Evolutionary conservation across 345 rosid species (phyloP), one percentile per base, ranked within the genome.

Genomic region (Pseudoturritis turrita): DNA sequence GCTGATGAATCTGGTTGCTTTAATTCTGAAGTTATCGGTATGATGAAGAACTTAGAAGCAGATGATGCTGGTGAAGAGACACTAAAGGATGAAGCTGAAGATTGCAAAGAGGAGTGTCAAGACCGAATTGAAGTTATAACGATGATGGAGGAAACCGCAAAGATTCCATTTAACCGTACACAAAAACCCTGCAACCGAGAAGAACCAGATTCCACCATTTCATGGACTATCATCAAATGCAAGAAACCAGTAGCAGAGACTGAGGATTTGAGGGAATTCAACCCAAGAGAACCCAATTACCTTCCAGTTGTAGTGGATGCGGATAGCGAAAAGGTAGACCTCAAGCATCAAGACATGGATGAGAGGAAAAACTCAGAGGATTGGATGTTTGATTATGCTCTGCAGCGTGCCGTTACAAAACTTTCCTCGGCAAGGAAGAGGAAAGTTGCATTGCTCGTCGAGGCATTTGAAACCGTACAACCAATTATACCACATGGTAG

Each of bases 371-470:
- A 81, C 70, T 73, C 92, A 7, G 95, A 90, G 59, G 97, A 96
- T 71, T 92, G 98, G 99, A 96, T 92, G 99, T 68, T 92, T 41
- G 98, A 96, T 80, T 76, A 81, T 59, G 91, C 96, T 33, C 89
- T 96, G 60, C 90, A 82, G 72, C 86, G 82, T 74, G 83, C 90
- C 1, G 95, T 96, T 51, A 82, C 84, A 43, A 86, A 84, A 73
- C 93, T 96, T 50, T 92, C 87, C 29, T 83, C 96, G 10, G 92
- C 89, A 39, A 82, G 86, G 77, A 88, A 86, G 77, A 87, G 79
- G 74, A 96, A 92, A 77, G 99, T 96, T 55, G 88, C 89, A 74
- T 80, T 96, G 65, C 98, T 96, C 2, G 95, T 90, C 14, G 97
- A 90, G 81, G 99, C 98, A 36, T 96, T 96, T 31, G 98, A 96